Evolutionary conservation across 108 stramenopile genomes (phyloP).

Genomic region (Cyclotella sp.): DNA sequence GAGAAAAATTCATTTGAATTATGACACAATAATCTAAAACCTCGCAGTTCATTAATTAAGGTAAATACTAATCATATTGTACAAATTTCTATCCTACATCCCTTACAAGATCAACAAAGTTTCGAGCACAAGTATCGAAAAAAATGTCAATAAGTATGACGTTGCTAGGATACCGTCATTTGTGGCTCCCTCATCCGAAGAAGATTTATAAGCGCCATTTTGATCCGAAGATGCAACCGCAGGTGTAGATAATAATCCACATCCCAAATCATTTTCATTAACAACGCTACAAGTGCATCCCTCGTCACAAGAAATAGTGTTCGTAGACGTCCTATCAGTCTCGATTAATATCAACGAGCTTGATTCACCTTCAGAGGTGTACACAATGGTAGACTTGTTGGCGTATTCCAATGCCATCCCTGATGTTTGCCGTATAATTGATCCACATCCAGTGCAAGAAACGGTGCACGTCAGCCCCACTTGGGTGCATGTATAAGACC

Average conservation of each 20-base stretch:
- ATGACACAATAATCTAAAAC: neutral
- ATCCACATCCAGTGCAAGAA: constrained; percentile 20
- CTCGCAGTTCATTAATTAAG: no score
- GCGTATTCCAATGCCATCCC: constrained; percentile 20
- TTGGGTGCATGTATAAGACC: constrained; percentile 20
- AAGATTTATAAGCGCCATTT: no score
- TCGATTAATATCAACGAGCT: constrained; percentile 14
- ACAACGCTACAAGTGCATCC: constrained; percentile 35
- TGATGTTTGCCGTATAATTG: constrained; percentile 12
- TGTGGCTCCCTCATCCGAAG: no score
- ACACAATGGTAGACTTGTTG: constrained; percentile 28
- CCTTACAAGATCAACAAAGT: no score
- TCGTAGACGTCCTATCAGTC: constrained; percentile 3
- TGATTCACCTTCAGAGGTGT: constrained; percentile 11
- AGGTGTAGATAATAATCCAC: constrained; percentile 1
- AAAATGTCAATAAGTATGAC: no score
- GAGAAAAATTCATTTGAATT: neutral
- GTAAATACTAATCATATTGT: no score
- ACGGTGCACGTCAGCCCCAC: constrained; percentile 33
- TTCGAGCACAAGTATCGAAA: no score
- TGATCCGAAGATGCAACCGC: neutral
- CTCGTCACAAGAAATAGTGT: constrained; percentile 22
- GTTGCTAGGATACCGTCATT: no score
- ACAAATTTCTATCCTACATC: no score
- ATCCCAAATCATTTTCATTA: constrained; percentile 28